Conservation (phyloP, 306 rosid species). For the Inga leiocalycina region DNA sequence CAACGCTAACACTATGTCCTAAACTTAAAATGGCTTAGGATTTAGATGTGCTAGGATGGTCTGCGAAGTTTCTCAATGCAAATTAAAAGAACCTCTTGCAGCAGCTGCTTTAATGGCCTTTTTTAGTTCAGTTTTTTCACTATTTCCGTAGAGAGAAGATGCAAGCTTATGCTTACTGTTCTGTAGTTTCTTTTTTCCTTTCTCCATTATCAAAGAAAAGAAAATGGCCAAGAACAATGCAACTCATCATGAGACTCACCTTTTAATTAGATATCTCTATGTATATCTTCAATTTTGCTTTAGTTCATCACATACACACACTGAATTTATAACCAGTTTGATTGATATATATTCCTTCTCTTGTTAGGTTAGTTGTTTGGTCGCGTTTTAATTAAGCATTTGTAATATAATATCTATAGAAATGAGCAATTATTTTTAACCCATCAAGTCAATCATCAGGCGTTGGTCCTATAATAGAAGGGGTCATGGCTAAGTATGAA, state of each 20-base stretch:
- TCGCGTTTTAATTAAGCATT: neutral
- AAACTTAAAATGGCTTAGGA: too few species aligned
- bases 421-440: too few species aligned
- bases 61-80: too few species aligned
- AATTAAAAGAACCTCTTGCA: too few species aligned
- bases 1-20: neutral
- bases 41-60: neutral
- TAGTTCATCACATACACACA: neutral
- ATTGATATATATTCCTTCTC: neutral
- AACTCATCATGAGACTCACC: neutral
- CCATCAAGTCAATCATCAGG: too few species aligned
- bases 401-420: too few species aligned
- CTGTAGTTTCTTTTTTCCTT: neutral
- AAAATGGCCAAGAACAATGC: neutral
- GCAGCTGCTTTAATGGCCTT: neutral
- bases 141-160: neutral
- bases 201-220: neutral
- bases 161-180: neutral
- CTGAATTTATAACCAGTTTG: neutral
- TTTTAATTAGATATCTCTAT: too few species aligned
- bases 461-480: too few species aligned
- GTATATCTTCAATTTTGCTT: neutral
- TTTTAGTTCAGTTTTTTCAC: neutral
- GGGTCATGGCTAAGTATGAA: too few species aligned
- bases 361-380: neutral